Evolutionary conservation across 2,329 filamentous ascomycete species (phyloP), one percentile per base, ranked within the genome.

Genomic region (Verticillium tricorpus): DNA sequence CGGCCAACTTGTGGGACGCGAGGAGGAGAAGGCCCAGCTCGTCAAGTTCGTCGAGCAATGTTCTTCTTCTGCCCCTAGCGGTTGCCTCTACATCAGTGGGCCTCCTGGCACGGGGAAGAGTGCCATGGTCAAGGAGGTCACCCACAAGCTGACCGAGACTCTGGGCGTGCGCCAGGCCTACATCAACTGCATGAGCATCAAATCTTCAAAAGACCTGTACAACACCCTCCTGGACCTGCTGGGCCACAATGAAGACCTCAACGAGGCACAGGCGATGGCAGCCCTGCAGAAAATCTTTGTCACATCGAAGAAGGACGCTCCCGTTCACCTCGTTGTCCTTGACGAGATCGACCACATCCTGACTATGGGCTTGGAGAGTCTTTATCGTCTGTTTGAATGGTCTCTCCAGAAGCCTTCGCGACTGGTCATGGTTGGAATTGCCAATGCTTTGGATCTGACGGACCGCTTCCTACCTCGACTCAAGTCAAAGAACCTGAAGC

Each of bases 341-440:
- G 95, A 99, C 70, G 95, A 99, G 77, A 94, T 99, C 63, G 95
- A 99, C 70, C 91, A 96, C 71, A 88, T 99, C 58, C 82, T 99
- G 50, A 94, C 91, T 1, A 82, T 97, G 65, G 94, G 97, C 68
- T 80, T 95, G 62, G 92, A 96, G 68, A 89, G 95, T 60, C 81
- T 99, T 15, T 97, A 98, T 77, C 90, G 88, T 64, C 81, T 99
- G n/a, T 97, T 99, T 68, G 93, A 97, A 73, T 98, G 94, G 93
- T 96, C 95, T 1, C 80, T 99, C 70, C 86, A 92, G 65, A 88
- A 88, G 65, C 85, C 86, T 1, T 97, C 95, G 0, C 87, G 86
- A 22, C 86, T 99, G 5, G 81, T 95, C 39, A 81, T 99, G 19
- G 85, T 99, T 58, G 95, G 95, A 57, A 97, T 99, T 70, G 95